phyloP scores from a whole-genome alignment of 306 rosid species.

The Parietaria judaica region DNA sequence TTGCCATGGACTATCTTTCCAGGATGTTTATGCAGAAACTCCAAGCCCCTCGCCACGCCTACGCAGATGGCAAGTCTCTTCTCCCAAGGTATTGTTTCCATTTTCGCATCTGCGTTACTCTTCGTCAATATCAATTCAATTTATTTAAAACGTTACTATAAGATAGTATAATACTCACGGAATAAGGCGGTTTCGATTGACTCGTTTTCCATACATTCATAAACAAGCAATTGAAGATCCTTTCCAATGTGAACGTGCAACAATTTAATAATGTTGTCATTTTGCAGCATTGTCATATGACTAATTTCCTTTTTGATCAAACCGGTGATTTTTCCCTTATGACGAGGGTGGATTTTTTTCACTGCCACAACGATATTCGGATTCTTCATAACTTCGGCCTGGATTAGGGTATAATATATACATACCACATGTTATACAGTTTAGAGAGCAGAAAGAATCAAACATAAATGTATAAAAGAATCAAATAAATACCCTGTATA shows the following conservation, averaged over 20 bases:
- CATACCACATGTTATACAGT: neutral
- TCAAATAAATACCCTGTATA: neutral
- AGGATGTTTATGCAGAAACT: neutral
- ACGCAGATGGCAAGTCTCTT: neutral
- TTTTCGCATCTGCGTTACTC: neutral
- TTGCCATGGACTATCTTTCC: constrained; percentile 2
- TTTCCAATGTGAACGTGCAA: neutral
- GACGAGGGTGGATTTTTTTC: constrained; percentile 3
- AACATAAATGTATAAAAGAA: neutral
- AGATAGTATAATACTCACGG: neutral
- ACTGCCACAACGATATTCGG: constrained; percentile 10
- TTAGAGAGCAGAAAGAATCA: neutral
- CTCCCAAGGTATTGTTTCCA: neutral
- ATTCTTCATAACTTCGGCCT: constrained; percentile 1
- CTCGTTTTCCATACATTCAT: constrained; percentile 12
- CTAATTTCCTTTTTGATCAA: neutral
- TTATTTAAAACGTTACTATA: neutral
- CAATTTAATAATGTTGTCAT: constrained; percentile 1
- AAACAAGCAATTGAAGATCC: neutral
- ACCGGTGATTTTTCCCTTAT: neutral
- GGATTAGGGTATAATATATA: neutral
- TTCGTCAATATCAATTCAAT: neutral
- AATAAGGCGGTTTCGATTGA: constrained; percentile 13
- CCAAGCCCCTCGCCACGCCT: constrained; percentile 1
- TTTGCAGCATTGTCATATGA: neutral